Evolutionary conservation across 2,329 filamentous ascomycete species (phyloP).

Genomic region (Tolypocladium nubicola): DNA sequence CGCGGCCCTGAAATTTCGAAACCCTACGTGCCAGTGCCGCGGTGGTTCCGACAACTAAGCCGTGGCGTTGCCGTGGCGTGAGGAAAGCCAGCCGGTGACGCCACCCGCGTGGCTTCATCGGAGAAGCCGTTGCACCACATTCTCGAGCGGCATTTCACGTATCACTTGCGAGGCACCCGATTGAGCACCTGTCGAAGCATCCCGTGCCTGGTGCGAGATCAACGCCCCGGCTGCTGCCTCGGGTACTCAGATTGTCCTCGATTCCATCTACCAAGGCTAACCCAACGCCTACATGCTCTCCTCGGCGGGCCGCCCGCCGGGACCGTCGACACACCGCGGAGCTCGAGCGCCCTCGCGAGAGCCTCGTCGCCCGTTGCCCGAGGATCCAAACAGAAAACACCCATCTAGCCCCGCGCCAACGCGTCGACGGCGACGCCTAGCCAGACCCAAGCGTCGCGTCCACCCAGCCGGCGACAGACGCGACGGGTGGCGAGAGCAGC

Average conservation of each 20-base stretch:
- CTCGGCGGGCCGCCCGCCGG: neutral
- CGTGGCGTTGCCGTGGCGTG: neutral
- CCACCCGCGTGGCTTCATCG: neutral
- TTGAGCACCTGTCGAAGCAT: neutral
- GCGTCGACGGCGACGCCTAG: neutral
- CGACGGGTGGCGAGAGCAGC: neutral
- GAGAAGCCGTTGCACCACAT: neutral
- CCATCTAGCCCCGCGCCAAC: neutral
- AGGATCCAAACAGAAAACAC: neutral
- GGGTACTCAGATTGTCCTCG: neutral
- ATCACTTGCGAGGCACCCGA: neutral
- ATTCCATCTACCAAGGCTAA: conserved; percentile 5
- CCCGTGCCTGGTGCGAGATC: neutral
- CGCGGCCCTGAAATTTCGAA: neutral
- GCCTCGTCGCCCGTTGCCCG: neutral
- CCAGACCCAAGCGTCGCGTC: neutral
- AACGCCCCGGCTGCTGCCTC: neutral
- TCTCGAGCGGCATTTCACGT: neutral
- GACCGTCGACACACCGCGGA: neutral
- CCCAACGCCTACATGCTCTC: conserved; percentile 7
- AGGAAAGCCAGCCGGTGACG: neutral
- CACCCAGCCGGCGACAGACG: neutral
- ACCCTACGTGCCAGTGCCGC: neutral
- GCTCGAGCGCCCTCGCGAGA: neutral
- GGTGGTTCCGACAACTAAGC: neutral